These are phyloP conservation scores for Globisporangium iwayamae DNA, from an alignment of 352 stramenopile genomes.

Conservation along the genomic window DNA sequence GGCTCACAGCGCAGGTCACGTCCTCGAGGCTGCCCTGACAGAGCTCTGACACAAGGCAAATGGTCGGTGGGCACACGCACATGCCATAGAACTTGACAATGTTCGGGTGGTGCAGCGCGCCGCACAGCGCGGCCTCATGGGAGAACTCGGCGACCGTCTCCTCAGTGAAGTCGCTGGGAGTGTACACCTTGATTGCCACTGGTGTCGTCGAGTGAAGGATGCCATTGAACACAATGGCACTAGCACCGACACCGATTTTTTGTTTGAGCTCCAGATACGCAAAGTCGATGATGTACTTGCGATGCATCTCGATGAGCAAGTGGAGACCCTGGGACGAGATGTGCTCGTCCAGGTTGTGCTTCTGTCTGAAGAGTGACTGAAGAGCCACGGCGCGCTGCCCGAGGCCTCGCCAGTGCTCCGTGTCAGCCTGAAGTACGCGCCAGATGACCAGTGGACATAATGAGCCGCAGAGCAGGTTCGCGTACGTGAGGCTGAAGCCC, in stretches of 20 bases:
- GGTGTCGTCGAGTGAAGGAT: conserved; percentile 31
- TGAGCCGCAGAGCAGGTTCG: conserved; percentile 22
- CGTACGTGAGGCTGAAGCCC: conserved; percentile 31
- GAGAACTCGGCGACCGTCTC: conserved; percentile 74
- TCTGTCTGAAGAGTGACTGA: conserved; percentile 27
- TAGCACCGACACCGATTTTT: conserved; percentile 46
- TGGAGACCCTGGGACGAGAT: conserved; percentile 57
- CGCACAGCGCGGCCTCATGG: conserved; percentile 72
- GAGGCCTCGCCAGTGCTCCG: conserved; percentile 47
- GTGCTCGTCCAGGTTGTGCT: conserved; percentile 32
- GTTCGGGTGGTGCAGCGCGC: conserved; percentile 69
- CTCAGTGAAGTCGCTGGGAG: conserved; percentile 48
- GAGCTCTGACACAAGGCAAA: conserved; percentile 65
- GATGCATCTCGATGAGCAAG: conserved; percentile 68
- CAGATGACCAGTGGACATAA: conserved; percentile 35
- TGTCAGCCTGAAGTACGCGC: conserved; percentile 42
- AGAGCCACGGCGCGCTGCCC: conserved; percentile 25
- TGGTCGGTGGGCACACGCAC: conserved; percentile 72
- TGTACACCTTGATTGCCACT: conserved; percentile 62
- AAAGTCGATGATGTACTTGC: conserved; percentile 74
- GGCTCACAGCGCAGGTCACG: conserved; percentile 22
- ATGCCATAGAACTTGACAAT: conserved; percentile 83
- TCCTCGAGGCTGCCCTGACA: conserved; percentile 50
- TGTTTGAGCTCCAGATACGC: conserved; percentile 53
- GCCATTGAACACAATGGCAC: conserved; percentile 47